Base-by-base conservation (phyloP, 1,139 yeast species). In the Candida glucosophila region DNA sequence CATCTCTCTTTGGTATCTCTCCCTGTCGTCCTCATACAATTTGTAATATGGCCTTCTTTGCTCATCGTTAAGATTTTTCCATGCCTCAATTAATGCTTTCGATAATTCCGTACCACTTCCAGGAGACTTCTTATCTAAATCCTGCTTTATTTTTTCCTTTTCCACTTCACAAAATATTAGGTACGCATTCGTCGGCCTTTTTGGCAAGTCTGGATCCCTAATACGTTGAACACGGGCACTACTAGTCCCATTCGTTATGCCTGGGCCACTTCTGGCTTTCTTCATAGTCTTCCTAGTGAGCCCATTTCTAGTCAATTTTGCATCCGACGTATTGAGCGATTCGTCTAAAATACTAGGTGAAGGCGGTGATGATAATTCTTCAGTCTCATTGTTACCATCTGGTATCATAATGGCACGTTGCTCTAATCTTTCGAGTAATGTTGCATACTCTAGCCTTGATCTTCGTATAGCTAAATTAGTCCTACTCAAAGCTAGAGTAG, bases 111-210 rank as follows among this genome's bases (percentile, higher is more conserved):
- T 57, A 13, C 63, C 60, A 20, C 63, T 66, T 1, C 77, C 78
- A 3, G 69, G 65, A 25, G 52, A 53, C 23, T 41, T 43, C 12
- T 44, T 47, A 23, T 57, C 63, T 29, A 49, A 54, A 33, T 76
- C 73, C 28, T 64, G 66, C 37, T 72, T 74, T 24, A 83, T 69
- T 28, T 71, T 63, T 28, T 82, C 95, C 50, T 83, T 81, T 44
- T 83, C 92, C 56, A 73, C 58, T 34, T 86, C 96, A 55, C 96
- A 86, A 47, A 81, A 86, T 28, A 83, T 71, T 35, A 85, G 61
- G 44, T 86, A 85, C 6, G 95, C 94, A 50, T 86, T 86, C 5
- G 93, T 80, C 10, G 95, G 95, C 40, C 93, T 67, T 41, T 82
- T 82, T 10, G 96, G 95, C 43, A 79, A 67, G 39, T 75, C 77